phyloP scores from a whole-genome alignment of 768 basidiomycete genomes.

The Dentipellis sp. region DNA sequence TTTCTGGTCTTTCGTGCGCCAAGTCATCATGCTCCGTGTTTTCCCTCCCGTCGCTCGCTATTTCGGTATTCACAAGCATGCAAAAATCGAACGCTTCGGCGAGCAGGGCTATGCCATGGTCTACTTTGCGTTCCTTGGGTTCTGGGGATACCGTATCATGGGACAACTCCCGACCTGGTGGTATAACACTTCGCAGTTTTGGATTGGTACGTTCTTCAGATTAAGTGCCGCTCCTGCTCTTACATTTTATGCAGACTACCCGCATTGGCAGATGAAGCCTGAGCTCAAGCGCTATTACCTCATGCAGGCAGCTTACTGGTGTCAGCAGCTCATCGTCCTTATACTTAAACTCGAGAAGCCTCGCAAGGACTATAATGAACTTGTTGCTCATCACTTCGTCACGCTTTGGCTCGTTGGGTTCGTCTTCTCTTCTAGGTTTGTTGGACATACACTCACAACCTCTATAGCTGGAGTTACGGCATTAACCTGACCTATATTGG shows the following conservation, averaged over 20 bases:
- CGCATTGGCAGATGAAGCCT: conserved; percentile 80
- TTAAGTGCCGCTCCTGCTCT: not conserved
- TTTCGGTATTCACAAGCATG: conserved; percentile 56
- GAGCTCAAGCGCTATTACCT: conserved; percentile 90
- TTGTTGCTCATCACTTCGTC: conserved; percentile 85
- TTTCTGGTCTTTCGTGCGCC: conserved; percentile 84
- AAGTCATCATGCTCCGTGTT: conserved; percentile 56
- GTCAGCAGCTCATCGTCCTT: conserved; percentile 84
- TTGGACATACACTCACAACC: not conserved
- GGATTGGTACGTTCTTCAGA: conserved; percentile 45
- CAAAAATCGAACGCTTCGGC: conserved; percentile 76
- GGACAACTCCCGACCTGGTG: conserved; percentile 71
- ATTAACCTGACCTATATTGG: conserved; percentile 82
- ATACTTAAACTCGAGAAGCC: conserved; percentile 87
- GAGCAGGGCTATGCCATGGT: conserved; percentile 86
- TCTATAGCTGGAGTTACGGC: conserved; percentile 70
- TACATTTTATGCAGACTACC: conserved; percentile 49
- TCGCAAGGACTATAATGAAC: conserved; percentile 81
- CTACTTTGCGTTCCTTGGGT: conserved; percentile 66
- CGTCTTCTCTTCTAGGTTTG: not conserved
- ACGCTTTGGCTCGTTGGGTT: conserved; percentile 93
- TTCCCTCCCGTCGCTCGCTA: conserved; percentile 58
- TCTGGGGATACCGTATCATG: conserved; percentile 81
- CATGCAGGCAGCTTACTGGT: conserved; percentile 90
- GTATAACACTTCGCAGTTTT: conserved; percentile 78